A percentile compares a stretch with the other conserved stretches of the same genome.
phyloP scores from a whole-genome alignment of 495 filamentous ascomycete genomes.

The Penicillium cosmopolitanum region DNA sequence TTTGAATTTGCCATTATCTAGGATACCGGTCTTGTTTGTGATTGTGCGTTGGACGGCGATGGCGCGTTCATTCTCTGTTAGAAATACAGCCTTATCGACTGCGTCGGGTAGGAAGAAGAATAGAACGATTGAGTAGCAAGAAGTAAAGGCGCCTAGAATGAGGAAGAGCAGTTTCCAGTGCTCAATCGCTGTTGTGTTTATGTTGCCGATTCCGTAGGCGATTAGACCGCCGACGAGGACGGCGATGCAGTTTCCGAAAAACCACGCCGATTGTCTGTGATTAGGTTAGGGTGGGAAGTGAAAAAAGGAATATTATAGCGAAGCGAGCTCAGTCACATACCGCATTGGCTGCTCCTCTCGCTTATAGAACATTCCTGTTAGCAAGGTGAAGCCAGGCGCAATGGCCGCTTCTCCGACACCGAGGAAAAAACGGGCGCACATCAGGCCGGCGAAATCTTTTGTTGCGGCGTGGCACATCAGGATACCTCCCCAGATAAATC shows the following conservation, averaged over 20 bases:
- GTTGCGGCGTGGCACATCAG: slow-evolving; percentile 50
- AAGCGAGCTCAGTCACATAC: slow-evolving; percentile 23
- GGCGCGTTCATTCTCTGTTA: slow-evolving; percentile 54
- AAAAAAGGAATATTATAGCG: not conserved
- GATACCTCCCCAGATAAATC: slow-evolving; percentile 41
- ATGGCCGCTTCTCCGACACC: slow-evolving; percentile 61
- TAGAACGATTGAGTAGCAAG: slow-evolving; percentile 51
- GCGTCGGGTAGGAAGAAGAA: slow-evolving; percentile 58
- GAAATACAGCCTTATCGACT: slow-evolving; percentile 55
- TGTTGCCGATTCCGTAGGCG: slow-evolving; percentile 61
- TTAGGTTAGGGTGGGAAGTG: not conserved
- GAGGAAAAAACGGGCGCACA: slow-evolving; percentile 56
- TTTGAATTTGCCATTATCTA: slow-evolving; percentile 45
- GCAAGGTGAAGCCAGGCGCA: slow-evolving; percentile 33
- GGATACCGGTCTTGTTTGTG: slow-evolving; percentile 61
- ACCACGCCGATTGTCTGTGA: slow-evolving; percentile 51
- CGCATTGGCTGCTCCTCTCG: slow-evolving; percentile 54
- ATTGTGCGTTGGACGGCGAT: slow-evolving; percentile 34
- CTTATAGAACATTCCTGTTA: slow-evolving; percentile 57
- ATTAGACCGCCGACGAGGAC: slow-evolving; percentile 63
- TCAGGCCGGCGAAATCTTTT: slow-evolving; percentile 52
- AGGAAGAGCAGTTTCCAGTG: slow-evolving; percentile 61
- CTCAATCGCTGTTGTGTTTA: slow-evolving; percentile 26
- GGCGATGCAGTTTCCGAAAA: slow-evolving; percentile 60
- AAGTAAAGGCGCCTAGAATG: slow-evolving; percentile 60